These are phyloP conservation scores for Eucalyptus regnans DNA, from an alignment of 345 rosid genomes.

Conservation along the genomic window DNA sequence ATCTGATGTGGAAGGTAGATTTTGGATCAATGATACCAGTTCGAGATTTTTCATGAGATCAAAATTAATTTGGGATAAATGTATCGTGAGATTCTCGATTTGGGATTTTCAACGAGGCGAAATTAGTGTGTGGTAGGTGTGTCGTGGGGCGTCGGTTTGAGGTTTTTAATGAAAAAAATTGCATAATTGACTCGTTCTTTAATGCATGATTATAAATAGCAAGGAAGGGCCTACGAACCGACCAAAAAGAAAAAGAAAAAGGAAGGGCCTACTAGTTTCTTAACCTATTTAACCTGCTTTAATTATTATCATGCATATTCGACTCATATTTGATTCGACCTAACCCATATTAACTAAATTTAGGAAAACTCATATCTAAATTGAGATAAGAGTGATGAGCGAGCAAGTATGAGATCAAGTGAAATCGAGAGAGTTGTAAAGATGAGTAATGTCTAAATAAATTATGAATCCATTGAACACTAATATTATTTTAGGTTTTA, in stretches of 20 bases:
- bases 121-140: neutral
- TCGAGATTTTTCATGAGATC: neutral
- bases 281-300: rapidly evolving
- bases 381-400: too few species aligned
- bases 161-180: neutral
- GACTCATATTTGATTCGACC: rapidly evolving
- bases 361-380: too few species aligned
- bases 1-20: rapidly evolving
- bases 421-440: too few species aligned
- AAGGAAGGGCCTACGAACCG: neutral
- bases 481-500: too few species aligned
- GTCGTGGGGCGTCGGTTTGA: rapidly evolving
- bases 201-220: neutral
- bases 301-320: too few species aligned
- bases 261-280: neutral
- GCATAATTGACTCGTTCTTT: neutral
- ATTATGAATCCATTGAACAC: too few species aligned
- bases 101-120: rapidly evolving
- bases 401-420: too few species aligned
- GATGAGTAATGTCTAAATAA: too few species aligned
- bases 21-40: rapidly evolving
- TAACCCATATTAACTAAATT: too few species aligned
- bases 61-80: rapidly evolving
- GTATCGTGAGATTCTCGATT: rapidly evolving
- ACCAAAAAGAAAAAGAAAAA: too few species aligned